These are phyloP conservation scores for Starmera amethionina DNA, from an alignment of 805 yeast species.

Conservation along the genomic window DNA sequence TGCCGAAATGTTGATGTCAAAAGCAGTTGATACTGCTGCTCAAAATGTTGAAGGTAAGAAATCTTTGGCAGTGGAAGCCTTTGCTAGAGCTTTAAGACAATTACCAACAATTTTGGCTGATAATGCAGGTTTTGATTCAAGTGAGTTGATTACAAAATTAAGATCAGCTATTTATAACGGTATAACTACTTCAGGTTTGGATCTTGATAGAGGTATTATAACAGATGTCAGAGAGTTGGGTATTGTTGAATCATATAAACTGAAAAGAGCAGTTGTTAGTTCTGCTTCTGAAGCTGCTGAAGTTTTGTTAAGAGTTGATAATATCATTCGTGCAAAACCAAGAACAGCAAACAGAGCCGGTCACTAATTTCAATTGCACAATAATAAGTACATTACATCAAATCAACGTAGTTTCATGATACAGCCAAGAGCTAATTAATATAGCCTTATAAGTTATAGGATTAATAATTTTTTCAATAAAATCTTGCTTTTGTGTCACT, in stretches of 20 bases:
- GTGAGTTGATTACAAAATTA: constrained; percentile 83
- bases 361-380: neutral
- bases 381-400: no score
- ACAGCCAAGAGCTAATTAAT: no score
- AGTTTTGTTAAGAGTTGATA: constrained; percentile 89
- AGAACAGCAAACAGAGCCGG: constrained; percentile 83
- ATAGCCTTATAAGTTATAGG: no score
- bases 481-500: no score
- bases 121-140: constrained; percentile 93
- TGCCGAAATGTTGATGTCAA: constrained; percentile 86
- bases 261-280: constrained; percentile 87
- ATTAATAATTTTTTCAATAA: no score
- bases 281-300: constrained; percentile 99
- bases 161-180: constrained; percentile 85
- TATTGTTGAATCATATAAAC: constrained; percentile 83
- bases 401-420: no score
- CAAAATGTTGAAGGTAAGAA: constrained; percentile 90
- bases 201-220: constrained; percentile 71
- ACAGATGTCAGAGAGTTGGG: constrained; percentile 95
- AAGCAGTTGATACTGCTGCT: constrained; percentile 96
- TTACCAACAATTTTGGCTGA: constrained; percentile 93
- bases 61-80: constrained; percentile 88
- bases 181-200: constrained; percentile 83
- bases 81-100: constrained; percentile 89
- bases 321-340: constrained; percentile 94